Evolutionary conservation across 768 basidiomycete species (phyloP), one percentile per base, ranked within the genome.

Genomic region (Coprinopsis marcescibilis): DNA sequence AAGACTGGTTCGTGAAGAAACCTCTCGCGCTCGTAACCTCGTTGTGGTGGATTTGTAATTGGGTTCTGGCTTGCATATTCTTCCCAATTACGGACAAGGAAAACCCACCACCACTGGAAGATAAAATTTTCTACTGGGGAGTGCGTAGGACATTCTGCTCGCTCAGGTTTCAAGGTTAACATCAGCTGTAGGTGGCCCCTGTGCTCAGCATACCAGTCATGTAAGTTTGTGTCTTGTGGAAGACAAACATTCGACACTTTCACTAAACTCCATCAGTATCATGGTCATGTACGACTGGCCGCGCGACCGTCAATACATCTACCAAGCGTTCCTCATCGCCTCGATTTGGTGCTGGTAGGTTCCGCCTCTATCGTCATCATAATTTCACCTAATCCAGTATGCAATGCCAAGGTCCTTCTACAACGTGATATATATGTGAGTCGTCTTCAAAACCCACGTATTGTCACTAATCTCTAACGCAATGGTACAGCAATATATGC

Each of bases 221-320:
- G 68, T 74, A 60, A 32, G 70, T 61, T 7, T 13, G 3, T n/a
- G 20, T 27, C 17, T 20, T n/a, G n/a, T n/a, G n/a, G n/a, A 42
- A 29, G 15, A 25, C 20, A 25, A 34, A n/a, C 37, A 15, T 5
- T 8, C 7, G 19, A 21, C 5, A 11, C 44, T 13, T 39, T 21
- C 44, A 46, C 43, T 38, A 30, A 37, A 33, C 20, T 23, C 17
- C 3, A 25, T 19, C 40, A 72, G 74, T 23, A 60, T 78, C 42
- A 72, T 88, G 70, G 75, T 89, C 46, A 67, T 83, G 45, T 83
- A 76, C 56, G 82, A 91, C 67, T 81, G 78, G 70, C 88, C 87
- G 1, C 71, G 83, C 34, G 76, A 82, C 50, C 71, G 76, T 15
- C 68, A 69, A 12, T 61, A 66, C 23, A 60, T 75, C 3, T 89